Evolutionary conservation across 2,329 filamentous ascomycete species (phyloP).

Genomic region (Cladobotryum protrusum): DNA sequence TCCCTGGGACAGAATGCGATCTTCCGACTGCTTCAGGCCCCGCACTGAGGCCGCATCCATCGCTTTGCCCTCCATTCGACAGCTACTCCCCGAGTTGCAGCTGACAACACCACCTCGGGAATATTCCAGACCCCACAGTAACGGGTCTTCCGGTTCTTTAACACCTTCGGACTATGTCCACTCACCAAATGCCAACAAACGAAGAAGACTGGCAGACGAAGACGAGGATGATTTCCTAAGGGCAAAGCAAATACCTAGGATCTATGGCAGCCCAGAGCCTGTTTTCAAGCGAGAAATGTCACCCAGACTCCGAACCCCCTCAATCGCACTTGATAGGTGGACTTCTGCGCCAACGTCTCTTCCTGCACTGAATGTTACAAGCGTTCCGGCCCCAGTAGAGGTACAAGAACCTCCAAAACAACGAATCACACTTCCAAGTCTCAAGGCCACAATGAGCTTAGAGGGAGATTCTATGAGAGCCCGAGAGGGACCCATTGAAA

Average conservation of each 20-base stretch:
- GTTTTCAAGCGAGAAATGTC: not conserved
- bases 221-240: slow-evolving; percentile 34
- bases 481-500: not conserved
- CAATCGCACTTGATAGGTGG: slow-evolving; percentile 30
- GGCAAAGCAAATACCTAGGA: slow-evolving; percentile 40
- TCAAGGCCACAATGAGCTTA: slow-evolving; percentile 31
- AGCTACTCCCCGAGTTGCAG: slow-evolving; percentile 45
- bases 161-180: slow-evolving; percentile 44
- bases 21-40: slow-evolving; percentile 29
- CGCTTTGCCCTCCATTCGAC: slow-evolving; percentile 46
- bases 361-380: slow-evolving; percentile 10
- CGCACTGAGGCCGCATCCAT: slow-evolving; percentile 35
- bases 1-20: slow-evolving; percentile 33
- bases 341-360: slow-evolving; percentile 14
- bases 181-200: slow-evolving; percentile 43
- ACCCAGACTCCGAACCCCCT: slow-evolving; percentile 2
- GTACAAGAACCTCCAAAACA: slow-evolving; percentile 29
- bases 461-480: slow-evolving; percentile 25
- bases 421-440: slow-evolving; percentile 34
- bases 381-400: slow-evolving; percentile 27
- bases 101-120: slow-evolving; percentile 14
- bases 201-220: slow-evolving; percentile 39
- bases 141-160: slow-evolving; percentile 2
- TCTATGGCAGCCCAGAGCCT: slow-evolving; percentile 34
- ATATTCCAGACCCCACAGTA: not conserved